These are phyloP conservation scores for Danielia oregonensis DNA, from an alignment of 805 yeast species.

Conservation along the genomic window DNA sequence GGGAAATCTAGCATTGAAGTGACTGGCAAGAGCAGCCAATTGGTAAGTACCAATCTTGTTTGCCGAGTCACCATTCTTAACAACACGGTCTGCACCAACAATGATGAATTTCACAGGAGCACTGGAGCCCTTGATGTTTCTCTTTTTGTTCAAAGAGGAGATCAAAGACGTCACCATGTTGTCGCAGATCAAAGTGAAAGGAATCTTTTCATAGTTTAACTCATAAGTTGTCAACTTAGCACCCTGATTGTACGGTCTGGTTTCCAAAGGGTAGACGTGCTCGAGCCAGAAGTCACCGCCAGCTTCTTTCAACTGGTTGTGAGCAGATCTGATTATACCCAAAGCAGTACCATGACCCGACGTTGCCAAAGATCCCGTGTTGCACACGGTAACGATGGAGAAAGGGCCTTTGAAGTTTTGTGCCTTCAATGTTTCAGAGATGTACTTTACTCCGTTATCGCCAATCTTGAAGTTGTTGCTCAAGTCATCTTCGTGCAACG, in stretches of 20 bases:
- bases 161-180: conserved; percentile 85
- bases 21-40: conserved; percentile 68
- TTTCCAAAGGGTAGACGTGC: conserved; percentile 84
- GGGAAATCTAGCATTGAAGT: conserved; percentile 25
- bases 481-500: conserved; percentile 71
- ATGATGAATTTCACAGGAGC: conserved; percentile 85
- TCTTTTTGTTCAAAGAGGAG: conserved; percentile 34
- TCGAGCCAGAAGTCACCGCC: conserved; percentile 46
- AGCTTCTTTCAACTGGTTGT: conserved; percentile 35
- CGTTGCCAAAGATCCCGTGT: conserved; percentile 95
- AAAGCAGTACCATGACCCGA: conserved; percentile 97
- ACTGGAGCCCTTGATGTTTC: conserved; percentile 18
- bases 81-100: conserved; percentile 95
- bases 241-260: conserved; percentile 97
- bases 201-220: conserved; percentile 77
- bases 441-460: conserved; percentile 71
- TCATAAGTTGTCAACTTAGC: conserved; percentile 91
- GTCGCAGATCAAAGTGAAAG: conserved; percentile 85
- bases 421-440: conserved; percentile 40
- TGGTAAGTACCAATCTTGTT: conserved; percentile 96
- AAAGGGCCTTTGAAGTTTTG: conserved; percentile 61
- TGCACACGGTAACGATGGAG: conserved; percentile 87
- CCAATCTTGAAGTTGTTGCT: conserved; percentile 79
- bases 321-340: conserved; percentile 79
- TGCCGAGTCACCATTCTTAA: conserved; percentile 91